Evolutionary conservation across 169 alveolate genomes (phyloP).

Genomic region (Cyclospora cayetanensis): DNA sequence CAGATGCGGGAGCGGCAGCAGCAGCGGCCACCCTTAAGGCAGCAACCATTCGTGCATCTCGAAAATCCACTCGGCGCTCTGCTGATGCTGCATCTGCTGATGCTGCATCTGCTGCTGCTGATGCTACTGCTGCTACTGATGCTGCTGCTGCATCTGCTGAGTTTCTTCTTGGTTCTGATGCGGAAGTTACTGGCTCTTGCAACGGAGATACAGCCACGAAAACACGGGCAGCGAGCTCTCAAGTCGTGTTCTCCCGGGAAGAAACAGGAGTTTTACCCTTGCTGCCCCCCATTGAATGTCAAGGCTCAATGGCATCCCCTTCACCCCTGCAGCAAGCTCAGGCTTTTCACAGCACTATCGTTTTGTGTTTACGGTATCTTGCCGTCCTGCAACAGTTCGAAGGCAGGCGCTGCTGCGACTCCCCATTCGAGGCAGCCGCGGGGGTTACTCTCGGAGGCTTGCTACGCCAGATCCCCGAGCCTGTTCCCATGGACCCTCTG

Average conservation of each 20-base stretch:
- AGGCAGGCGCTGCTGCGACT: neutral
- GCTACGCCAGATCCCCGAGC: neutral
- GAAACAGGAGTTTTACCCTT: neutral
- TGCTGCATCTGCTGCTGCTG: neutral
- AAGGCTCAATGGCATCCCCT: neutral
- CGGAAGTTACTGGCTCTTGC: neutral
- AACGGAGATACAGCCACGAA: neutral
- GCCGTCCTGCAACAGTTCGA: neutral
- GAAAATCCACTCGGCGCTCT: neutral
- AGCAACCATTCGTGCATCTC: neutral
- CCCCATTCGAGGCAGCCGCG: neutral
- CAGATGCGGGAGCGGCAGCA: neutral
- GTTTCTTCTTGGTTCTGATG: neutral
- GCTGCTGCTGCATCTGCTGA: neutral
- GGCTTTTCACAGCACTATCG: neutral
- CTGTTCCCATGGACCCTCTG: neutral
- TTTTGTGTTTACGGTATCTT: neutral
- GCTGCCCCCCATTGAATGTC: constrained; percentile 3
- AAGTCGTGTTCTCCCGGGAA: neutral
- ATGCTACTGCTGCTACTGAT: neutral
- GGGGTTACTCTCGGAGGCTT: neutral
- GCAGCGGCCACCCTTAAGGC: neutral
- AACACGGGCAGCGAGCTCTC: neutral
- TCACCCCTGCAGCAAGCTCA: neutral
- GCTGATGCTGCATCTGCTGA: neutral